Evolutionary conservation across 1,139 yeast genomes (phyloP).

Genomic region (Candida neerlandica): DNA sequence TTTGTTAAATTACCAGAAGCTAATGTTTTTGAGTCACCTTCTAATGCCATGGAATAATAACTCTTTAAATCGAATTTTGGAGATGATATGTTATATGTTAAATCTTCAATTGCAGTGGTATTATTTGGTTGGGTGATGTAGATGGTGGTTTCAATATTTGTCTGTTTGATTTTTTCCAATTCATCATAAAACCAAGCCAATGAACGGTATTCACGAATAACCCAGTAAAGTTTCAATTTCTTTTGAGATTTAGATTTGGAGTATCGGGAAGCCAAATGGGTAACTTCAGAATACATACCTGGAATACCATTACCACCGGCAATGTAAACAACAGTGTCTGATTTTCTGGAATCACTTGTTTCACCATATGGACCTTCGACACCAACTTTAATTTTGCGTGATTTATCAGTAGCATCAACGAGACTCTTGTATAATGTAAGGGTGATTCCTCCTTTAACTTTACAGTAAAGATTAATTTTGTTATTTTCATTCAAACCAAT

Average conservation of each 20-base stretch:
- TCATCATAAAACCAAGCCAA: slow-evolving; percentile 52
- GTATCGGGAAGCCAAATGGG: slow-evolving; percentile 22
- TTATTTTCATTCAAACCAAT: slow-evolving; percentile 31
- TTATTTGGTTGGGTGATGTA: slow-evolving; percentile 22
- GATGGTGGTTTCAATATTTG: slow-evolving; percentile 28
- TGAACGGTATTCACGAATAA: slow-evolving; percentile 42
- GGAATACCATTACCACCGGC: slow-evolving; percentile 49
- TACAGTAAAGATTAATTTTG: slow-evolving; percentile 28
- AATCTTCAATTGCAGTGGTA: slow-evolving; percentile 2
- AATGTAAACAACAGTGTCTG: slow-evolving; percentile 34
- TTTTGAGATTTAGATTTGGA: slow-evolving; percentile 19
- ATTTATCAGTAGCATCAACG: slow-evolving; percentile 25
- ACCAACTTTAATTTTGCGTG: slow-evolving; percentile 31
- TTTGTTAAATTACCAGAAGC: neutral
- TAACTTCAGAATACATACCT: slow-evolving; percentile 45
- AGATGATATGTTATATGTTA: neutral
- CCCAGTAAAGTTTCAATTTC: slow-evolving; percentile 41
- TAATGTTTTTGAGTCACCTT: slow-evolving; percentile 5
- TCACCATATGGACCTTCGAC: slow-evolving; percentile 47
- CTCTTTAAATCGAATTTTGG: neutral
- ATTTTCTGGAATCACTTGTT: slow-evolving; percentile 28
- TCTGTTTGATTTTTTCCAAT: slow-evolving; percentile 28
- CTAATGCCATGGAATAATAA: neutral
- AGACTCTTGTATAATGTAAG: slow-evolving; percentile 33
- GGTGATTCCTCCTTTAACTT: slow-evolving; percentile 42